Evolutionary conservation across 192 early-diverging fungal species (phyloP).

Genomic region (Piromyces finnis): DNA sequence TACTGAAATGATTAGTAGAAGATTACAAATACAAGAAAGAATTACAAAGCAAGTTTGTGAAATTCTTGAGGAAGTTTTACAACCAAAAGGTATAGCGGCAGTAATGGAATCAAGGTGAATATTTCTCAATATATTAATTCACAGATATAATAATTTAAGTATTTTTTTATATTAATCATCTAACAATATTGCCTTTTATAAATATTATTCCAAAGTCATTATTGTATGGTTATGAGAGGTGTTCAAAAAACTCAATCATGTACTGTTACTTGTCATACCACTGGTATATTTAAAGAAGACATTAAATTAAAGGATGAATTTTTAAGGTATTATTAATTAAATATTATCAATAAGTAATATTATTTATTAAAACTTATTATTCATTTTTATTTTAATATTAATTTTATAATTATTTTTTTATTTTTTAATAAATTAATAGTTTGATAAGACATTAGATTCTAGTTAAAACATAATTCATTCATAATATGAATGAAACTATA

Average conservation of each 20-base stretch:
- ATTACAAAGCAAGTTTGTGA: constrained; percentile 94
- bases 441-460: too few relatives aligned
- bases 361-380: too few relatives aligned
- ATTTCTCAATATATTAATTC: constrained; percentile 3
- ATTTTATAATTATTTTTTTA: too few relatives aligned
- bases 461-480: too few relatives aligned
- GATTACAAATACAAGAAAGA: constrained; percentile 94
- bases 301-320: constrained; percentile 94
- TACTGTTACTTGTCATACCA: constrained; percentile 89
- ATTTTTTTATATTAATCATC: too few relatives aligned
- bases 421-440: too few relatives aligned
- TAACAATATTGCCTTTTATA: neutral
- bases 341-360: too few relatives aligned
- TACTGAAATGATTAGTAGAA: constrained; percentile 92
- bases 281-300: constrained; percentile 79
- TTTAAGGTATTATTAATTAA: constrained; percentile 22
- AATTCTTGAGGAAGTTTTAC: constrained; percentile 72
- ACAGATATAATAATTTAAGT: constrained; percentile 1
- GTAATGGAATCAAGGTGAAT: constrained; percentile 83
- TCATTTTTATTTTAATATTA: too few relatives aligned
- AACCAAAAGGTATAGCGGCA: constrained; percentile 93
- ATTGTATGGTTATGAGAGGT: constrained; percentile 96
- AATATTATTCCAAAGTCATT: constrained; percentile 33
- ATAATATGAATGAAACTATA: too few relatives aligned
- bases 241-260: constrained; percentile 91